These are phyloP conservation scores for Ceratobasidium sp. DNA, from an alignment of 1,284 basidiomycete genomes.

Conservation along the genomic window DNA sequence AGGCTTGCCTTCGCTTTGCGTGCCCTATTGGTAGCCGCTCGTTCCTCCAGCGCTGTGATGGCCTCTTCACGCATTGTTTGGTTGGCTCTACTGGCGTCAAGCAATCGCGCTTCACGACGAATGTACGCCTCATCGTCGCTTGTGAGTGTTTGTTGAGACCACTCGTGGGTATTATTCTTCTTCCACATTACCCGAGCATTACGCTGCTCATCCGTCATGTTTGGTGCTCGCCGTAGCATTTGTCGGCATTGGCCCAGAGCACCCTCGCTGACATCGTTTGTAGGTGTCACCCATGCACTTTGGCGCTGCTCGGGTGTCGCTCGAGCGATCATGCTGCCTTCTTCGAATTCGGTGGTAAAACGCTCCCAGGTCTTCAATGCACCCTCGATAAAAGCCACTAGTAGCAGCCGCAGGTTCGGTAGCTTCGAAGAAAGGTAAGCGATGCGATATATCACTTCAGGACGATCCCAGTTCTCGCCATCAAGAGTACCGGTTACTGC, in stretches of 20 bases:
- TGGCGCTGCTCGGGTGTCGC: background rate
- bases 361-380: conserved; percentile 14
- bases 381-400: conserved; percentile 32
- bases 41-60: background rate
- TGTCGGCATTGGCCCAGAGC: conserved; percentile 19
- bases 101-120: background rate
- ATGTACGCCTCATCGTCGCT: background rate
- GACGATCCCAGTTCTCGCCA: conserved; percentile 1
- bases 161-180: background rate
- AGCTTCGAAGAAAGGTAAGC: background rate
- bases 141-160: background rate
- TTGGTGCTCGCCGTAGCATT: conserved; percentile 8
- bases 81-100: background rate
- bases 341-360: conserved; percentile 24
- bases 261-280: conserved; percentile 35
- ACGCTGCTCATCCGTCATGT: conserved; percentile 13
- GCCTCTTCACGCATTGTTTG: background rate
- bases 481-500: background rate
- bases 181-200: conserved; percentile 20
- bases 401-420: background rate
- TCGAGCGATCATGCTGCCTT: background rate
- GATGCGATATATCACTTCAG: conserved; percentile 11
- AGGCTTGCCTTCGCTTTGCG: background rate
- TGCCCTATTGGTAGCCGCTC: background rate
- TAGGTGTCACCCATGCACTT: background rate